Evolutionary conservation across 495 filamentous ascomycete species (phyloP), one percentile per base, ranked within the genome.

Genomic region (Letharia lupina): DNA sequence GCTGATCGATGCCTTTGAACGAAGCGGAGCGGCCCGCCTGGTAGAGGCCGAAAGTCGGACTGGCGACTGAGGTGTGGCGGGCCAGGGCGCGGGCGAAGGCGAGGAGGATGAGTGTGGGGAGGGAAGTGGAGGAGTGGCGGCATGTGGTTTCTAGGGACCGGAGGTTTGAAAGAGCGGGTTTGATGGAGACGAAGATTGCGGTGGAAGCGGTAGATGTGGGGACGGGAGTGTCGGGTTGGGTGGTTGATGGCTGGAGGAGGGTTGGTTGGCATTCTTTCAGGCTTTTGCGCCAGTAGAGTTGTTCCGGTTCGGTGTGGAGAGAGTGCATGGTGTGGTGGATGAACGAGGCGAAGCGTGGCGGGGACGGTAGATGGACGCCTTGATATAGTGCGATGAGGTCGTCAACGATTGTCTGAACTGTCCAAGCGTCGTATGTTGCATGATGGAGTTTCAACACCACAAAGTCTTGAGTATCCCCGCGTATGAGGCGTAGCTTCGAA

Each of bases 361-460:
- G 67, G 3, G 68, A 40, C 4, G 69, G 59, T 13, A 69, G 52
- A 1, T 60, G 4, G 23, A 68, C 47, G 10, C 23, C 44, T 54
- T 12, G 63, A 33, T 77, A 77, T 5, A 77, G 59, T 0, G 69
- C 63, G 13, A 42, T 66, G 13, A 77, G 70, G 13, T 77, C 76
- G 15, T 70, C 60, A 28, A 75, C 62, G 20, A 76, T 67, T 44
- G 70, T 71, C 4, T 65, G 66, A 65, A 77, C 72, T 6, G 75
- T 75, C 72, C 72, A 75, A 0, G 75, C 76, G 45, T 77, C 76
- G 65, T 77, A 77, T 10, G 67, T 62, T 18, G 76, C 73, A 62
- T 77, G 76, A 45, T 77, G 73, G 23, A 77, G 68, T 40, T 71
- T 65, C 7, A 77, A 37, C 11, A 73, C 41, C 7, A 77, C 66